Evolutionary conservation across 345 rosid genomes (phyloP), one percentile per base, ranked within the genome.

Genomic region (Capsella bursapastoris): DNA sequence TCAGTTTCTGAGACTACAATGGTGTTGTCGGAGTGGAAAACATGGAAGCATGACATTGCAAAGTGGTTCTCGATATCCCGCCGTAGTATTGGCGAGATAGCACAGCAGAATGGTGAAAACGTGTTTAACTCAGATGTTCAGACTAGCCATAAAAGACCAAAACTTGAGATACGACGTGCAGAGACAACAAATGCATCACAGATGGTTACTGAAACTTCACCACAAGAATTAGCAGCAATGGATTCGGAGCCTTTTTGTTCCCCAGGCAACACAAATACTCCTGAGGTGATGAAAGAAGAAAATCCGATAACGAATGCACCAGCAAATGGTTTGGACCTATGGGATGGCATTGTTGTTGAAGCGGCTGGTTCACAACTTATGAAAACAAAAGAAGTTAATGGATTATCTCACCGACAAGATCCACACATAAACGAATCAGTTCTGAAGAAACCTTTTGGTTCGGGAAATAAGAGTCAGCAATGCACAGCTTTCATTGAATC

Each of bases 141-240:
- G 64, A 81, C 81, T 57, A 74, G 83, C 62, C 86, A 83, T 78
- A 96, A 96, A 81, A 87, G 98, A 79, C 91, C 86, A 31, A 96
- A 92, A 78, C 98, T 96, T 51, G 99, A 92, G 83, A 83, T 96
- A 51, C 96, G 97, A 25, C 96, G 97, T 50, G 95, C 97, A 9
- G 99, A 92, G 76, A 55, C 84, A 59, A 66, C 84, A 66, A 92
- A 89, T 68, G 48, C 84, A 75, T 83, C 83, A 43, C 94, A 79
- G 47, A 60, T 84, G 72, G 93, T 87, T 71, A 61, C 79, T 61
- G 84, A 76, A 76, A 70, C 59, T 66, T 73, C 85, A 3, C 77
- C 74, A 28, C 84, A 86, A 68, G 78, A 77, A 25, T 56, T 75
- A 72, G 57, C 86, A 43, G 79, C 84, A 56, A 84, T 85, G 53